Percentiles rank a stretch among this genome's conserved stretches.
Conservation (phyloP, 148 eudicot species). For the Vaccinium darrowii region DNA sequence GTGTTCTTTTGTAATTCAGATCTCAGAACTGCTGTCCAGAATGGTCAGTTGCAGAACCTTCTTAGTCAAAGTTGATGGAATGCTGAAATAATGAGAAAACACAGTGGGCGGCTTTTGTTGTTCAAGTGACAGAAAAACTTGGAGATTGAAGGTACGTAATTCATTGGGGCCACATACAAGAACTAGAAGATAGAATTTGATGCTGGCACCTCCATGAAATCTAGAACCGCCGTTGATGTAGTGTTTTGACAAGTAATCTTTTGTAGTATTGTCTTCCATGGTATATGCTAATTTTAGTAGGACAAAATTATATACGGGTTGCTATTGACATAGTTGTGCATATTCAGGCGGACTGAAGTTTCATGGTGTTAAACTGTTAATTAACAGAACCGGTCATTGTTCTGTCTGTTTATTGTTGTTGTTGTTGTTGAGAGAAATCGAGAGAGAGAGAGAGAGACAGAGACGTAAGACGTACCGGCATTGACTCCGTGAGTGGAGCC, state of each 20-base stretch:
- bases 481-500: no score
- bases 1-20: slow-evolving; percentile 40
- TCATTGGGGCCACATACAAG: not conserved
- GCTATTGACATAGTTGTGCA: not conserved
- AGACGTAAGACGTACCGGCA: no score
- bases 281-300: not conserved
- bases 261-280: not conserved
- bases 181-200: slow-evolving; percentile 1
- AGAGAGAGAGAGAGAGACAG: no score
- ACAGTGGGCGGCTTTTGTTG: not conserved
- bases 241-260: not conserved
- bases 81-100: not conserved
- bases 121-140: not conserved
- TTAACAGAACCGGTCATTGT: not conserved
- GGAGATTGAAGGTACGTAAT: not conserved
- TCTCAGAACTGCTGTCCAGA: slow-evolving; percentile 60
- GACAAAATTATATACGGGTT: not conserved
- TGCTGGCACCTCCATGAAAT: slow-evolving; percentile 5
- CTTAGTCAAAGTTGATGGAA: slow-evolving; percentile 47
- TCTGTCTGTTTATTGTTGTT: slow-evolving; percentile 1
- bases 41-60: slow-evolving; percentile 69
- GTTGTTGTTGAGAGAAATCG: not conserved
- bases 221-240: not conserved
- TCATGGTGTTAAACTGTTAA: not conserved
- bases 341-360: not conserved